phyloP scores from a whole-genome alignment of 306 rosid species.

The Rosa multiflora region DNA sequence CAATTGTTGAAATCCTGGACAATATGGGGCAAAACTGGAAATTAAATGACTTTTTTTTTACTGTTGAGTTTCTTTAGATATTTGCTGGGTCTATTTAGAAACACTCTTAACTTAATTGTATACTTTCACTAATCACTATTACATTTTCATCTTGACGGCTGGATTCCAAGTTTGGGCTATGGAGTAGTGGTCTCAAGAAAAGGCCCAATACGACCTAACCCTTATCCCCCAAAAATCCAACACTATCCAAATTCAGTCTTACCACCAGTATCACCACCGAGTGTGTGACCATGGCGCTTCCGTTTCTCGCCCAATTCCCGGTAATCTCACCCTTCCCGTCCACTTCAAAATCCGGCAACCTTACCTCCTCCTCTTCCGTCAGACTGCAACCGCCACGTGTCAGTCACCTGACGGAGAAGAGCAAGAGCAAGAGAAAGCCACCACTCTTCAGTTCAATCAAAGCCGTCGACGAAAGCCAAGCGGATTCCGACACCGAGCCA shows the following conservation, averaged over 20 bases:
- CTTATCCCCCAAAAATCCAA: background rate
- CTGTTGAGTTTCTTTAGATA: too few relatives aligned
- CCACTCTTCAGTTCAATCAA: conserved; percentile 6
- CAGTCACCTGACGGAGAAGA: conserved; percentile 8
- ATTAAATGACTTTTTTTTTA: too few relatives aligned
- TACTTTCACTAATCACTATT: too few relatives aligned
- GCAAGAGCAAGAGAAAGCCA: background rate
- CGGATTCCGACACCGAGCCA: conserved; percentile 37
- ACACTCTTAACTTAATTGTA: too few relatives aligned
- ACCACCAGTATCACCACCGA: background rate
- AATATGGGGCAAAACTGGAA: too few relatives aligned
- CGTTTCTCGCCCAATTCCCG: conserved; percentile 22
- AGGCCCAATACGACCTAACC: background rate
- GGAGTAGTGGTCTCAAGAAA: background rate
- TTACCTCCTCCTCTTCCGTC: background rate
- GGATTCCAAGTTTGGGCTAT: background rate
- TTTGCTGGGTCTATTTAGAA: too few relatives aligned
- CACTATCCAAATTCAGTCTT: background rate
- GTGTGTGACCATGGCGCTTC: conserved; percentile 7
- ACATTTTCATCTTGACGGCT: too few relatives aligned
- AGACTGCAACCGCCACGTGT: conserved; percentile 21
- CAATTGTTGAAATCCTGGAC: too few relatives aligned
- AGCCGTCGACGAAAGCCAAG: conserved; percentile 59
- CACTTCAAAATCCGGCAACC: conserved; percentile 11
- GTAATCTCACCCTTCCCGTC: conserved; percentile 16